Percentiles rank a stretch among this genome's conserved stretches.
These are phyloP conservation scores for Vitis rupestris DNA, from an alignment of 164 flowering plant genomes.

Conservation along the genomic window DNA sequence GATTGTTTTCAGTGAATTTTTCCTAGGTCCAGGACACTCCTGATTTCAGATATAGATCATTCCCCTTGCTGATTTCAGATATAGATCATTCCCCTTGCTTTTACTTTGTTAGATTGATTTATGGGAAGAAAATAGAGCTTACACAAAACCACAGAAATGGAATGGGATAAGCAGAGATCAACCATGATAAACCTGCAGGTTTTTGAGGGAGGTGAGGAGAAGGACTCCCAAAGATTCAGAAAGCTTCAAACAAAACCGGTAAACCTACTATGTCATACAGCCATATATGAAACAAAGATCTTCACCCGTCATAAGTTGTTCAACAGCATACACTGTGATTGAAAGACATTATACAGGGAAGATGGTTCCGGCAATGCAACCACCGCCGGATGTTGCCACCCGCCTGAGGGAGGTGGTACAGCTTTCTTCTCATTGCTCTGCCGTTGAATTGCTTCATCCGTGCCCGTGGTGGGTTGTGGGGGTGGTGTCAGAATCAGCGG, in stretches of 20 bases:
- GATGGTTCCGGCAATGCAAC: constrained; percentile 21
- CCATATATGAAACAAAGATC: neutral
- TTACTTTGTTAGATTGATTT: too few species aligned
- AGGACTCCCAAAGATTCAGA: neutral
- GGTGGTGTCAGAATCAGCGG: constrained; percentile 29
- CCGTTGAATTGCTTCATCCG: constrained; percentile 4
- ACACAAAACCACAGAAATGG: neutral
- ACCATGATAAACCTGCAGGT: too few species aligned
- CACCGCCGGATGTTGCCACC: constrained; percentile 31
- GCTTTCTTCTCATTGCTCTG: neutral
- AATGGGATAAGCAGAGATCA: neutral
- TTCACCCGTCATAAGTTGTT: neutral
- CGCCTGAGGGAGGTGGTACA: neutral
- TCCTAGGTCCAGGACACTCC: too few species aligned
- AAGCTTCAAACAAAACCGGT: neutral
- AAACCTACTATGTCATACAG: too few species aligned
- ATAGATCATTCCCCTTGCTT: too few species aligned
- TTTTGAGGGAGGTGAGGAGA: neutral
- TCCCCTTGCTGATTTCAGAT: too few species aligned
- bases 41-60: too few species aligned
- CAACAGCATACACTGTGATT: constrained; percentile 34
- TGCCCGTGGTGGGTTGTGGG: constrained; percentile 10
- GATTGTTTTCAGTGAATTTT: too few species aligned
- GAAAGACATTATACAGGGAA: constrained; percentile 22
- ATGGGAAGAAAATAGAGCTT: too few species aligned